Evolutionary conservation across 2,329 filamentous ascomycete genomes (phyloP).

Genomic region (Sphaerostilbella broomeana): DNA sequence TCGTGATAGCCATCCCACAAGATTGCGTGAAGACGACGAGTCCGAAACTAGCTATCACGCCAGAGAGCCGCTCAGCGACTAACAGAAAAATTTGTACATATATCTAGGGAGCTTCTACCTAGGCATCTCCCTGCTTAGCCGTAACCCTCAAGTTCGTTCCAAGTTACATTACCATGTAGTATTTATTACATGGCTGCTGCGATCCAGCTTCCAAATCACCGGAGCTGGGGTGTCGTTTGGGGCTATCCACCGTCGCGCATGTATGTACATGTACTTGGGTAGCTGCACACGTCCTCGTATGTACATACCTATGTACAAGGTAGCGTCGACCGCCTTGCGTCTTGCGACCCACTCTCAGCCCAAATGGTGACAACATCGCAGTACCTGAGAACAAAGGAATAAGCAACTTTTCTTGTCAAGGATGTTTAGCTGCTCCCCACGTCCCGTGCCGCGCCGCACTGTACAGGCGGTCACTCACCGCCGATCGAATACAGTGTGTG

Average conservation of each 20-base stretch:
- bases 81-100: neutral
- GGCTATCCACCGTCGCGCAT: neutral
- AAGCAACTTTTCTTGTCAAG: neutral
- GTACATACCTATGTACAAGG: neutral
- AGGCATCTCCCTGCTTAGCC: slow-evolving; percentile 3
- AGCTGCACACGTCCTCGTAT: neutral
- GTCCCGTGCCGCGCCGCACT: slow-evolving; percentile 18
- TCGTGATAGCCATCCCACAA: too few species aligned
- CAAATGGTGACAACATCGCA: neutral
- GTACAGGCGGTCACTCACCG: slow-evolving; percentile 19
- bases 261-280: neutral
- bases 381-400: slow-evolving; percentile 1
- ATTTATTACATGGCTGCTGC: slow-evolving; percentile 21
- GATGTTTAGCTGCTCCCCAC: neutral
- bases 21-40: too few species aligned
- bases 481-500: slow-evolving; percentile 14
- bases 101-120: neutral
- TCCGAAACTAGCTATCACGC: neutral
- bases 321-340: slow-evolving; percentile 7
- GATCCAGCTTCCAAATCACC: slow-evolving; percentile 27
- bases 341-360: slow-evolving; percentile 9
- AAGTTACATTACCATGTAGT: slow-evolving; percentile 21
- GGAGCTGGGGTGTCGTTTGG: slow-evolving; percentile 17
- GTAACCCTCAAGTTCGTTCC: slow-evolving; percentile 3
- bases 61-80: neutral